These are phyloP conservation scores for Euclidium syriacum DNA, from an alignment of 345 rosid species.

Conservation along the genomic window DNA sequence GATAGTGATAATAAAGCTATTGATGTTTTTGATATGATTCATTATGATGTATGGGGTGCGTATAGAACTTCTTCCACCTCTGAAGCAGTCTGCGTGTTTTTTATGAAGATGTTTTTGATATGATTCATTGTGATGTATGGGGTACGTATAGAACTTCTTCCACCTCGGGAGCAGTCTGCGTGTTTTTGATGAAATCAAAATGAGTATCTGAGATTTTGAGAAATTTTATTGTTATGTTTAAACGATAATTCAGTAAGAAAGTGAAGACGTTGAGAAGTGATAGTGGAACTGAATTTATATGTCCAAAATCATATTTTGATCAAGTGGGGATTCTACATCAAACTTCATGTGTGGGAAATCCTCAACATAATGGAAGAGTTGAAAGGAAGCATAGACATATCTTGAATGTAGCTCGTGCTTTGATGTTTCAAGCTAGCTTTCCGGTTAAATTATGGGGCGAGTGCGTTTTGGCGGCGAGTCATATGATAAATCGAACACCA, in stretches of 20 bases:
- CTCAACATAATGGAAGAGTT: neutral
- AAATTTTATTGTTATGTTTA: neutral
- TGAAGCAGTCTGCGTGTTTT: neutral
- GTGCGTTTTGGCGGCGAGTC: neutral
- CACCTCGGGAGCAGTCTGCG: neutral
- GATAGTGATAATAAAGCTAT: neutral
- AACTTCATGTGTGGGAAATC: neutral
- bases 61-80: neutral
- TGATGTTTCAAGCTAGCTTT: neutral
- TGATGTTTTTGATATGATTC: neutral
- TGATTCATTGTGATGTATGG: neutral
- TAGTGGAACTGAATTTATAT: neutral
- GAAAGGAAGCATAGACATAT: neutral
- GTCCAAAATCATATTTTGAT: neutral
- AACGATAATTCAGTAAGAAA: neutral
- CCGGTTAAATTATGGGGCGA: neutral
- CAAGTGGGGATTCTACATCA: neutral
- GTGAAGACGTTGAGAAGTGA: neutral
- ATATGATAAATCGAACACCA: neutral
- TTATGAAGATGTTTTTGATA: neutral
- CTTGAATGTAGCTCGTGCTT: neutral
- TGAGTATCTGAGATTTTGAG: neutral
- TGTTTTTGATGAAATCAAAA: neutral
- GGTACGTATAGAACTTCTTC: neutral
- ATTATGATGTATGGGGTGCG: neutral